Base-by-base conservation (phyloP, 2,329 filamentous ascomycete species). In the Fusarium equiseti region DNA sequence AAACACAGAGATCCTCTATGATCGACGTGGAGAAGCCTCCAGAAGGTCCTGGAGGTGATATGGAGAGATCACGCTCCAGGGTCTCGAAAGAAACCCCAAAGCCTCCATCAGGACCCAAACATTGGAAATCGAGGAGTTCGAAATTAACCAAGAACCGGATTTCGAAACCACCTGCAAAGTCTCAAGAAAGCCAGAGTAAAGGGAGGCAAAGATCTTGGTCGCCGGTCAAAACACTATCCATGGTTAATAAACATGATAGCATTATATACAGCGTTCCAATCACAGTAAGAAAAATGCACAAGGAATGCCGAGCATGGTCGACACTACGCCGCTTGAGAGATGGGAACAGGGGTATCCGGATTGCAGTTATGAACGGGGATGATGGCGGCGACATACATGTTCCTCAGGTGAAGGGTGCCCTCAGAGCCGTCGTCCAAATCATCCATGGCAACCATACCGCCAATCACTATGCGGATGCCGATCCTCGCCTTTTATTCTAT, bases 401-500 rank as follows among this genome's bases (percentile, higher is more conserved):
- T 38, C 3, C 3, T n/a, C 35, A 52, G 18, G 63, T 46, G 5
- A 52, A 43, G 15, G 13, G 32, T 10, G 66, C 67, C 5, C 29
- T 74, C 4, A 12, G 24, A 11, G 42, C 57, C 2, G 32, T 74
- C 5, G 26, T 68, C 6, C 51, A 62, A 6, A 43, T 70, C 8
- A 35, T 59, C 4, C 59, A 70, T 18, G 59, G 70, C 9, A 40
- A 63, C 6, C 5, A 32, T 8, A n/a, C 35, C 9, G 16, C 4
- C 5, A 51, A 4, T n/a, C 24, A 42, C 6, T 45, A 58, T 18
- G 13, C n/a, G 13, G 22, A 24, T 4, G 46, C 51, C 18, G 59
- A 48, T 12, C 52, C 72, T 22, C 51, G 52, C 6, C 16, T 66
- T 27, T 20, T 75, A 3, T 73, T 64, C 31, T 72, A 72, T 44